Evolutionary conservation across 2,329 filamentous ascomycete genomes (phyloP).

Genomic region (Parafenestella ontariensis): DNA sequence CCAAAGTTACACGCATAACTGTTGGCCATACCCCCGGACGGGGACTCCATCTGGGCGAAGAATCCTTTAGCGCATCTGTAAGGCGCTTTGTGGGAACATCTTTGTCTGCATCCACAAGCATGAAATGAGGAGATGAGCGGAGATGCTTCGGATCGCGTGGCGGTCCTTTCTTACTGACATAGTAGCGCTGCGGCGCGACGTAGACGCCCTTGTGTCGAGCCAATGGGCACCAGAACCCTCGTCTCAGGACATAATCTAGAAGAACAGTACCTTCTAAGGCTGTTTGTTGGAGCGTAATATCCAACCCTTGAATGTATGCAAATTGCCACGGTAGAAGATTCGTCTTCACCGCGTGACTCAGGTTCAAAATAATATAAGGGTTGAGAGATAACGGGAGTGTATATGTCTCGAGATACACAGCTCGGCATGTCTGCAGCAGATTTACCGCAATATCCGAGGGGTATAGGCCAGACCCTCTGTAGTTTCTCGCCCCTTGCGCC

Average conservation of each 20-base stretch:
- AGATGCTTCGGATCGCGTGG: too few relatives aligned
- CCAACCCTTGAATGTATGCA: conserved; percentile 19
- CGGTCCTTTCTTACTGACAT: too few relatives aligned
- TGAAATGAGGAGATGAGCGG: conserved; percentile 13
- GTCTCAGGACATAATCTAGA: background rate
- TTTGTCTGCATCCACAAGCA: conserved; percentile 2
- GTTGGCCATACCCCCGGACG: background rate
- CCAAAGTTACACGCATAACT: conserved; percentile 10
- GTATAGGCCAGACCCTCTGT: background rate
- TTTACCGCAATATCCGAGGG: conserved; percentile 13
- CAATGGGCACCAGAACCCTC: background rate
- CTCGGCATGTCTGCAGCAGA: conserved; percentile 25
- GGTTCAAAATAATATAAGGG: background rate
- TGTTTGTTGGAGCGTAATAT: conserved; percentile 22
- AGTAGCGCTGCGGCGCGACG: conserved; percentile 13
- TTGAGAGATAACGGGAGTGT: conserved; percentile 19
- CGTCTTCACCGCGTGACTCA: background rate
- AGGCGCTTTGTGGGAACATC: background rate
- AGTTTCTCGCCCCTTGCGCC: background rate
- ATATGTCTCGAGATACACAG: conserved; percentile 31
- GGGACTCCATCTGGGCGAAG: background rate
- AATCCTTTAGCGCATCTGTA: background rate
- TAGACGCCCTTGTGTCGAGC: conserved; percentile 11
- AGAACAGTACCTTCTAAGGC: conserved; percentile 12
- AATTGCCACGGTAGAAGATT: conserved; percentile 22